Evolutionary conservation across 257 asterid species (phyloP), one percentile per base, ranked within the genome.

Genomic region (Hygrophila difformis): DNA sequence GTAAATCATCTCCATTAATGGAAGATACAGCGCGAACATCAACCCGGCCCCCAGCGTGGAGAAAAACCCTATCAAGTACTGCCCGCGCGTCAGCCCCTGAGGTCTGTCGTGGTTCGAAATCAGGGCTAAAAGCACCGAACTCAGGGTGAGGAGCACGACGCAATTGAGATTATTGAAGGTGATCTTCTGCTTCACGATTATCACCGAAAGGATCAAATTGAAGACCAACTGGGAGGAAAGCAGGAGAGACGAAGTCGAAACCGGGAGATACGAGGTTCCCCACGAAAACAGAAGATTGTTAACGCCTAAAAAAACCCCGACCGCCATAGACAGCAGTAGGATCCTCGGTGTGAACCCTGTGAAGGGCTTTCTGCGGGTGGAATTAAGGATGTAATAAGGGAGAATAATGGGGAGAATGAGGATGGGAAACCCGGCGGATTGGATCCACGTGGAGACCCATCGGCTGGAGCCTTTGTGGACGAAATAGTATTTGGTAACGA

Each of bases 381-480:
- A 46, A 19, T 55, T 53, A 55, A 74, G 37, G 8, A 57, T 4
- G 18, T 39, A 55, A 33, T 31, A 64, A 1, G 85, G 88, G 63
- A 79, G 60, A 12, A n/a, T 60, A 0, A 66, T 16, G 0, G 88
- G 88, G 0, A 56, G 17, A 5, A 78, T 18, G 14, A 82, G 86
- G 11, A 86, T 45, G 1, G 93, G 93, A 13, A 86, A 86, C 1
- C 96, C 96, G 1, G 80, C 79, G 29, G 75, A 65, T 39, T 86
- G 94, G 4, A 82, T 66, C 83, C 76, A 79, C 0, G 94, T 86
- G 0, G 86, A 70, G 1, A 79, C 70, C 93, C 94, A 86, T 18
- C 73, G 34, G 70, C 77, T 79, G 0, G 71, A 60, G 7, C 96
- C 92, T 36, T 68, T 64, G 67, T 85, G 96, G 23, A 52, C 68